Base-by-base conservation (phyloP, 2,329 filamentous ascomycete species). In the Pseudocercospora pini-densiflorae region DNA sequence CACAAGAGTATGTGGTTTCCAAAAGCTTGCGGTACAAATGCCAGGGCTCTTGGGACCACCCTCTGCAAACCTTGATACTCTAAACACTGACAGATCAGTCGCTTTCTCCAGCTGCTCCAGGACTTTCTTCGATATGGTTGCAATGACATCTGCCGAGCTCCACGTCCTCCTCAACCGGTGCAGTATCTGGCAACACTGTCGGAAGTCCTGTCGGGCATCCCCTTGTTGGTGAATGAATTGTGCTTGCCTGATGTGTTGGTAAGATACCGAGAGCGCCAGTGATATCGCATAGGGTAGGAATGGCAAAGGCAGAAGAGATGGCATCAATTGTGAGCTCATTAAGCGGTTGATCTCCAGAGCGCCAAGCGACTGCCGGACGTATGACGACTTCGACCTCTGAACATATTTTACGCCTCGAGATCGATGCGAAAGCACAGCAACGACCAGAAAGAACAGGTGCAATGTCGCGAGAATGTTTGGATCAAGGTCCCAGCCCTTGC, bases 391-490 rank as follows among this genome's bases (percentile, higher is more conserved):
- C 2, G 81, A 82, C 36, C 81, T 80, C 51, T 84, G 72, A 14
- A 76, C 72, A 27, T 72, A 68, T 59, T 81, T 14, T 79, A 81
- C 33, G 77, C 80, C 63, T 51, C 74, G 80, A 75, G 83, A 83
- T 49, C 85, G 84, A 73, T 86, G 85, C 2, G 85, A 86, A 1
- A 86, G 78, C 71, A 88, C 87, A 40, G 84, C 84, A 60, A 86
- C 84, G 23, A 83, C 81, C 70, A 87, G 83, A 65, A 88, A 87
- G 73, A 84, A 87, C 2, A 88, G 74, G 64, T 87, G 86, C 7
- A 88, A 75, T 5, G 86, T 79, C 14, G 80, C 78, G 73, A 79
- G 80, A 72, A 69, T 78, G 73, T 53, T 78, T 72, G 54, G 76
- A 70, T 64, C 79, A 69, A 64, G 79, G 63, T 73, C 82, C 81